These are phyloP conservation scores for Fusarium sp. DNA, from an alignment of 2,329 filamentous ascomycete genomes.

Conservation along the genomic window DNA sequence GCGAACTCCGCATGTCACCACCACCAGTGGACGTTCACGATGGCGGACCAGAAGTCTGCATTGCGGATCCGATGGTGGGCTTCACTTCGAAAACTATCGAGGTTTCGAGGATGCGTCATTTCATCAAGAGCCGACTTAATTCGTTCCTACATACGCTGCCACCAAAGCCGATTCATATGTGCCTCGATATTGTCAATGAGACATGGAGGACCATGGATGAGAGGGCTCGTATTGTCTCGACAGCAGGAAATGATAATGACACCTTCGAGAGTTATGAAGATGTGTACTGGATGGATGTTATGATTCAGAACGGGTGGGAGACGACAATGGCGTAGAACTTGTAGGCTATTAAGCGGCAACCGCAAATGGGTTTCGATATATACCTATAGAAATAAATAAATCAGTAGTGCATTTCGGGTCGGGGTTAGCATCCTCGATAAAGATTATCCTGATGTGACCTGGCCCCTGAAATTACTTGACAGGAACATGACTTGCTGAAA, in stretches of 20 bases:
- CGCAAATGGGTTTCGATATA: too few relatives aligned
- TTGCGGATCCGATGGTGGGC: not conserved
- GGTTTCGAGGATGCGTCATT: not conserved
- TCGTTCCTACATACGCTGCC: slow-evolving; percentile 2
- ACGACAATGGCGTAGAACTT: slow-evolving; percentile 21
- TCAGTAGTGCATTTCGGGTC: too few relatives aligned
- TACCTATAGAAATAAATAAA: too few relatives aligned
- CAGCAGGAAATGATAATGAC: not conserved
- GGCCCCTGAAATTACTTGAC: not conserved
- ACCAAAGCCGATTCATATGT: not conserved
- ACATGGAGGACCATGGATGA: slow-evolving; percentile 26
- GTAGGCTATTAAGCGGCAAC: too few relatives aligned
- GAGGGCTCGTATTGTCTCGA: not conserved
- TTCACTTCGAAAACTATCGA: not conserved
- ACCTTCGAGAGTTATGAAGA: not conserved
- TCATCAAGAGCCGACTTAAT: not conserved
- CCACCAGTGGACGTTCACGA: not conserved
- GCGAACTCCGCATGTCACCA: slow-evolving; percentile 13
- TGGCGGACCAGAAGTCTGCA: not conserved
- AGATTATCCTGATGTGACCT: not conserved
- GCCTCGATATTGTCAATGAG: not conserved
- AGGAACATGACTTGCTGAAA: not conserved
- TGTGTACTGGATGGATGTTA: slow-evolving; percentile 29
- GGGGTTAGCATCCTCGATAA: not conserved
- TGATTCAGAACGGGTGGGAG: slow-evolving; percentile 32